These are phyloP conservation scores for Tausonia pullulans DNA, from an alignment of 1,284 basidiomycete species.

Conservation along the genomic window DNA sequence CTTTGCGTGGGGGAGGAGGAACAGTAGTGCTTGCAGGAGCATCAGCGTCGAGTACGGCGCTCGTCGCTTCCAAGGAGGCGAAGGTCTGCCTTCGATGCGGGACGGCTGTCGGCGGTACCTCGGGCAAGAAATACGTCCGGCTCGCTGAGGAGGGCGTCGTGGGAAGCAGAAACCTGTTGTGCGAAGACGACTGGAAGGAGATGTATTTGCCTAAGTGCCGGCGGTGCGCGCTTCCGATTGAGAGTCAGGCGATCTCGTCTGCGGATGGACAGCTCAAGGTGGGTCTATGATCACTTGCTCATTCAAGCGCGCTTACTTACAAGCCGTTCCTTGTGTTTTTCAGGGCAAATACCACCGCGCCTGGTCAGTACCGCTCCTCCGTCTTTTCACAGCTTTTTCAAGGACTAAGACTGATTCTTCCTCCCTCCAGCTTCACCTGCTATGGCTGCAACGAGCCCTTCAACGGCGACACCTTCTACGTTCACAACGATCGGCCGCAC, in stretches of 20 bases:
- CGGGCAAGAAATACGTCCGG: conserved; percentile 9
- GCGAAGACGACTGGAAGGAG: conserved; percentile 82
- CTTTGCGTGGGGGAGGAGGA: too few species aligned
- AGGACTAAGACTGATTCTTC: too few species aligned
- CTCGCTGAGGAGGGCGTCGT: background rate
- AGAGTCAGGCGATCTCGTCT: conserved; percentile 79
- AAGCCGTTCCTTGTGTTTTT: background rate
- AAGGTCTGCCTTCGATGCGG: conserved; percentile 7
- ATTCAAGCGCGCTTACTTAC: background rate
- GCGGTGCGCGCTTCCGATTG: conserved; percentile 52
- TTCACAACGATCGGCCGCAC: conserved; percentile 70
- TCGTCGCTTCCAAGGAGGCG: background rate
- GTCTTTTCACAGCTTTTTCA: background rate
- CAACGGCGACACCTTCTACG: conserved; percentile 77
- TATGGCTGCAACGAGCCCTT: conserved; percentile 71
- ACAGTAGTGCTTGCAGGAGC: too few species aligned
- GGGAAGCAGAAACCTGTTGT: conserved; percentile 40
- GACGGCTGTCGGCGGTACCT: background rate
- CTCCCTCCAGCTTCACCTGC: conserved; percentile 67
- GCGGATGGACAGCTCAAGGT: conserved; percentile 74
- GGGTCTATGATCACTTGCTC: background rate
- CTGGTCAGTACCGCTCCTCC: background rate
- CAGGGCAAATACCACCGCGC: background rate
- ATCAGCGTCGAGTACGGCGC: background rate
- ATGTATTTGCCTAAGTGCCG: conserved; percentile 73